Conservation (phyloP, 2,329 filamentous ascomycete species). For the Fusarium denticulatum region DNA sequence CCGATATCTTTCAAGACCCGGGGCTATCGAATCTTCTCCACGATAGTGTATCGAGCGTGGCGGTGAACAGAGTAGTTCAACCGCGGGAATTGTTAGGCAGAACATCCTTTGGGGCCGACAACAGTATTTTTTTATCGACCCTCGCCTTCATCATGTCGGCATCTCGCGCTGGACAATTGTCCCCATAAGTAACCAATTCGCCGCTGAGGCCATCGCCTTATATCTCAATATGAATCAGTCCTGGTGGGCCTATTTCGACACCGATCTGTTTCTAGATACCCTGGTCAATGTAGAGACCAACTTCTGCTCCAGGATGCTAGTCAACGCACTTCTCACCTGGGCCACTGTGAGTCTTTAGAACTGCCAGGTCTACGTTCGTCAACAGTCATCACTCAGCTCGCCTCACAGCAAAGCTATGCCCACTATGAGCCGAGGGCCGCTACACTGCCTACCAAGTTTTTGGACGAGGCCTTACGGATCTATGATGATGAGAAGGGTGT, state of each 20-base stretch:
- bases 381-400: background rate
- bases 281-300: rapidly evolving
- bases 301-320: background rate
- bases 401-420: background rate
- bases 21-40: background rate
- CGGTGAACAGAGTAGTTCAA: background rate
- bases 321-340: background rate
- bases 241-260: background rate
- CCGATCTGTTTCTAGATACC: rapidly evolving
- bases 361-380: rapidly evolving
- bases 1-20: no score
- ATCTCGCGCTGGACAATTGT: rapidly evolving
- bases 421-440: background rate
- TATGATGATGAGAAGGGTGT: rapidly evolving
- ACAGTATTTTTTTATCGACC: background rate
- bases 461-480: background rate
- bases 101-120: rapidly evolving
- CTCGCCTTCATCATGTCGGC: background rate
- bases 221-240: background rate
- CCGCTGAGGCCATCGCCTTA: background rate
- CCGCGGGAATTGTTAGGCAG: background rate
- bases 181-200: background rate
- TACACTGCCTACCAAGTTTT: rapidly evolving
- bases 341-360: background rate
- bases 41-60: rapidly evolving